These are phyloP conservation scores for Oryza glumipatula DNA, from an alignment of 176 grass and related monocot genomes.

Conservation along the genomic window DNA sequence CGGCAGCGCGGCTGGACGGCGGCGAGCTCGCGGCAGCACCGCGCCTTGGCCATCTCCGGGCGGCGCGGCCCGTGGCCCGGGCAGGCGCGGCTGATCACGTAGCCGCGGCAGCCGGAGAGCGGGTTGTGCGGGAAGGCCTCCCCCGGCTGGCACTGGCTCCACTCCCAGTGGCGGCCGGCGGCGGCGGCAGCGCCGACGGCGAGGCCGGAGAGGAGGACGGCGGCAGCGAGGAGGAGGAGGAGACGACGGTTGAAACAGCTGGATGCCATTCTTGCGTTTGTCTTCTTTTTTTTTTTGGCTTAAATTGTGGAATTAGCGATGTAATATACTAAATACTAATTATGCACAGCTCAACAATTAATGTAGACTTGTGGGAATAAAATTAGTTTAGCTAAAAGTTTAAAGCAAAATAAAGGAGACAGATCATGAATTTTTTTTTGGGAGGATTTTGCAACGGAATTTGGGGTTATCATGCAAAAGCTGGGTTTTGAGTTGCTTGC, in stretches of 20 bases:
- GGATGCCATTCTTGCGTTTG: neutral
- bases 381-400: no score
- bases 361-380: no score
- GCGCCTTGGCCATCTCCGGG: neutral
- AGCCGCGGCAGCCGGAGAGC: slow-evolving; percentile 20
- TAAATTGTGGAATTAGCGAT: neutral
- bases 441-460: no score
- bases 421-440: no score
- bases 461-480: no score
- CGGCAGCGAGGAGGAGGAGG: neutral
- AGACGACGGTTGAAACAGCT: neutral
- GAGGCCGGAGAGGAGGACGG: neutral
- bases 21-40: slow-evolving; percentile 29
- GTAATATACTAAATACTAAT: neutral
- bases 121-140: slow-evolving; percentile 17
- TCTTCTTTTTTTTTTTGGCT: neutral
- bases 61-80: neutral
- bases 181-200: neutral
- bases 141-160: neutral
- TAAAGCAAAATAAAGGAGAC: no score
- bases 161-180: neutral
- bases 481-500: no score
- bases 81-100: slow-evolving; percentile 22
- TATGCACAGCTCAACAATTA: no score
- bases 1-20: neutral